Conservation (phyloP, 139 green algal species). For the Volvox africanus region DNA sequence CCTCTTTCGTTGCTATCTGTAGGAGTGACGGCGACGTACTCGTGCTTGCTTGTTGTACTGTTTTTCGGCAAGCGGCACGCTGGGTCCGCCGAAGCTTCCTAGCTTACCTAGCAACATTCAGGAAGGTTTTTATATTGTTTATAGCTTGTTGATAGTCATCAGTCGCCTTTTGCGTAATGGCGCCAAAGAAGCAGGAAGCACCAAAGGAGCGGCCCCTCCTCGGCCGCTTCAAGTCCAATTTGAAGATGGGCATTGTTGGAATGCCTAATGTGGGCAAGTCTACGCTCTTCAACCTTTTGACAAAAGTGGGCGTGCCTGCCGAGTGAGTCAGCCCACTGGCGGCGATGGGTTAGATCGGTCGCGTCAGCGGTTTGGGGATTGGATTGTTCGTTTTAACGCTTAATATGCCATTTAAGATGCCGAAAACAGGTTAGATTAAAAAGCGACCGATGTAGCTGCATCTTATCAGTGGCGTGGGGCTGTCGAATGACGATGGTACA, state of each 20-base stretch:
- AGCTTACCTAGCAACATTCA: too few relatives aligned
- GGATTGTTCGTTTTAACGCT: too few relatives aligned
- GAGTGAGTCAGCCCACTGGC: constrained; percentile 77
- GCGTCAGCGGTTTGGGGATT: neutral
- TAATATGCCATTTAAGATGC: too few relatives aligned
- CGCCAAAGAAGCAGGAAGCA: constrained; percentile 90
- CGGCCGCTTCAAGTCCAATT: constrained; percentile 92
- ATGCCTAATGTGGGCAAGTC: constrained; percentile 97
- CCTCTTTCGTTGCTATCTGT: too few relatives aligned
- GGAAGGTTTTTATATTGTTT: neutral
- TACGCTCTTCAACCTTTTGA: constrained; percentile 94
- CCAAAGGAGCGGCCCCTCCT: constrained; percentile 89
- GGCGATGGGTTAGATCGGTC: constrained; percentile 19
- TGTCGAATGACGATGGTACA: too few relatives aligned
- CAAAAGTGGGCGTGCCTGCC: constrained; percentile 88
- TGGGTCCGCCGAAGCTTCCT: too few relatives aligned
- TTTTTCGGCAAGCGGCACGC: too few relatives aligned
- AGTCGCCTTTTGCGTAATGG: constrained; percentile 64
- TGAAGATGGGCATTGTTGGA: constrained; percentile 96
- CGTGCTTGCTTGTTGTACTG: too few relatives aligned
- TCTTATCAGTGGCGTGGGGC: too few relatives aligned
- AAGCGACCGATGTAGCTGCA: too few relatives aligned
- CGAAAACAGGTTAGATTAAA: too few relatives aligned
- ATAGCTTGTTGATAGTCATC: neutral
- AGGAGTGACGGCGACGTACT: too few relatives aligned